Conservation (phyloP, 345 rosid genomes). For the Ricinus communis region DNA sequence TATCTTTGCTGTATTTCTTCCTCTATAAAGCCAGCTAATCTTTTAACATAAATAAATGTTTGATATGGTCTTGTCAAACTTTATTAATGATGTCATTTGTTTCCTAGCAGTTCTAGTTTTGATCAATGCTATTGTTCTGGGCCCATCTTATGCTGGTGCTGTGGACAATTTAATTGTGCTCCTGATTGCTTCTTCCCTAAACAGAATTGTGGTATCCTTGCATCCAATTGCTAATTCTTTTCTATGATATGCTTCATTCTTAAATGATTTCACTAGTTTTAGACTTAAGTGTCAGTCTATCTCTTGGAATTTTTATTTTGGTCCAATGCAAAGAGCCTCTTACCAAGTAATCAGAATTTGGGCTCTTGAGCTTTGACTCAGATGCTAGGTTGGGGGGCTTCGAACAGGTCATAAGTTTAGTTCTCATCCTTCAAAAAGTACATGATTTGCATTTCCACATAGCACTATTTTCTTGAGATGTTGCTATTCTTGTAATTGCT, state of each 20-base stretch:
- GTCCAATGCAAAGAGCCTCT: not conserved
- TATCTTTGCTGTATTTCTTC: not conserved
- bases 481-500: not conserved
- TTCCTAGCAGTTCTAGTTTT: not conserved
- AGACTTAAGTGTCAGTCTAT: not conserved
- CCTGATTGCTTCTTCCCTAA: too few relatives aligned
- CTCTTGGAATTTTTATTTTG: not conserved
- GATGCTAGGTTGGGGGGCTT: not conserved
- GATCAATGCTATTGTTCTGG: too few relatives aligned
- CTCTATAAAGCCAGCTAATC: not conserved
- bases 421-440: not conserved
- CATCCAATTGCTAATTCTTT: too few relatives aligned
- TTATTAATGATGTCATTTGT: not conserved
- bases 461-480: not conserved
- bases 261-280: constrained; percentile 1
- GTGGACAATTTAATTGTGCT: too few relatives aligned
- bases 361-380: not conserved
- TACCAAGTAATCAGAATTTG: not conserved
- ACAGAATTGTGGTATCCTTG: too few relatives aligned
- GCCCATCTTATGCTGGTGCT: too few relatives aligned
- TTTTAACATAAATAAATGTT: not conserved
- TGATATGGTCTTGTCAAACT: not conserved
- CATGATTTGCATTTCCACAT: not conserved
- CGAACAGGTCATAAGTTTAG: not conserved
- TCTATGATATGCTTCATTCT: not conserved